A percentile compares a stretch with the other conserved stretches of the same genome.
Conservation (phyloP, 2,329 filamentous ascomycete species). For the Atkinsonella texensis region DNA sequence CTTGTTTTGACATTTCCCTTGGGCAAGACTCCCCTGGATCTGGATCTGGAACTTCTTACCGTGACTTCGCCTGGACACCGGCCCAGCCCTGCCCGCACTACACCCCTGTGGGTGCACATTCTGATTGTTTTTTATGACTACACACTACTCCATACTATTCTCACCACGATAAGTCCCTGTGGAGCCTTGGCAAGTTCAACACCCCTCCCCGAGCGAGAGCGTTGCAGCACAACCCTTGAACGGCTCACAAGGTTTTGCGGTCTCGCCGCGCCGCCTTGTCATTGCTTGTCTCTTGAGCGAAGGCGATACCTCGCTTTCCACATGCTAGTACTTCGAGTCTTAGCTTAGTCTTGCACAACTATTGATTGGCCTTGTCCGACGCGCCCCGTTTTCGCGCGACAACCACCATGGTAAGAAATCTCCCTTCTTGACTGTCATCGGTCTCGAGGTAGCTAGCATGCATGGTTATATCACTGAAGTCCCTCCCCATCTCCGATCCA, state of each 20-base stretch:
- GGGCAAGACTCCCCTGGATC: constrained; percentile 4
- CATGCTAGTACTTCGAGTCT: constrained; percentile 24
- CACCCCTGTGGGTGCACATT: constrained; percentile 8
- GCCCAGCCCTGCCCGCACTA: constrained; percentile 1
- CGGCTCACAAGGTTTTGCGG: constrained; percentile 7
- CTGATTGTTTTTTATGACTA: constrained; percentile 5
- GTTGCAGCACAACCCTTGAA: constrained; percentile 10
- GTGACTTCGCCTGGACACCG: constrained; percentile 5
- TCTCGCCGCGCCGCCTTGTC: constrained; percentile 14
- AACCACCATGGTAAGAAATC: constrained; percentile 37
- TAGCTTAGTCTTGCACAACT: constrained; percentile 19
- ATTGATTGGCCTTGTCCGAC: constrained; percentile 21
- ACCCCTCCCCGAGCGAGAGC: constrained; percentile 14
- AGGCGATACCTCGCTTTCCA: constrained; percentile 23
- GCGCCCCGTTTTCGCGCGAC: constrained; percentile 24
- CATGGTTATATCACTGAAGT: constrained; percentile 32
- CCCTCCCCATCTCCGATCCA: constrained; percentile 18
- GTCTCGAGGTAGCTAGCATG: constrained; percentile 30
- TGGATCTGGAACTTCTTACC: constrained; percentile 10
- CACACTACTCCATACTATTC: constrained; percentile 3
- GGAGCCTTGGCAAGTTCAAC: constrained; percentile 23
- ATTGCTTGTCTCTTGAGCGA: constrained; percentile 22
- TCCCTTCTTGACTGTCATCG: constrained; percentile 19
- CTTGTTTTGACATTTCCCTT: constrained; percentile 6
- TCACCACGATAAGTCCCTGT: constrained; percentile 22